Evolutionary conservation across 2,329 filamentous ascomycete species (phyloP).

Genomic region (Knoxdaviesia capensis): DNA sequence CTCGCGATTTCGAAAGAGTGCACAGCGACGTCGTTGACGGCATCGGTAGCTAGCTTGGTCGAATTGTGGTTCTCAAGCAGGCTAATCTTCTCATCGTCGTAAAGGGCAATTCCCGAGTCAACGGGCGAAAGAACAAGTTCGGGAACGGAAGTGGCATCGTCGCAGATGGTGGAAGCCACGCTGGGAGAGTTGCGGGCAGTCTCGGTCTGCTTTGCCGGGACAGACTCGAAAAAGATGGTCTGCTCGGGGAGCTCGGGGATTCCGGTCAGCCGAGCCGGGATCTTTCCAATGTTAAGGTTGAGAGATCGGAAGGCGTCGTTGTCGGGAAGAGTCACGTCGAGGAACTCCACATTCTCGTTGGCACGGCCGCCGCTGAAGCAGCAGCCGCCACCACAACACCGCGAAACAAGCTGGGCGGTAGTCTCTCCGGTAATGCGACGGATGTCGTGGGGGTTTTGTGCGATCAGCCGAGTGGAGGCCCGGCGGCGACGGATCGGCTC

Average conservation of each 20-base stretch:
- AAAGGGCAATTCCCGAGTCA: background rate
- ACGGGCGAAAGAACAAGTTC: background rate
- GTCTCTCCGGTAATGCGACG: constrained; percentile 44
- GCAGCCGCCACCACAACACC: constrained; percentile 45
- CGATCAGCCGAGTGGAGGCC: constrained; percentile 48
- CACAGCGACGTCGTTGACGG: constrained; percentile 3
- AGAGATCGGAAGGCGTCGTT: constrained; percentile 73
- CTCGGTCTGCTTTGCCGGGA: background rate
- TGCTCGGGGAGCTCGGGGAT: constrained; percentile 54
- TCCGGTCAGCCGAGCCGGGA: constrained; percentile 55
- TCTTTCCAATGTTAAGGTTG: constrained; percentile 51
- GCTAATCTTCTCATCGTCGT: background rate
- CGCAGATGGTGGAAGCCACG: background rate
- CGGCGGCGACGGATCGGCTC: constrained; percentile 32
- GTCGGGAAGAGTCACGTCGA: constrained; percentile 37
- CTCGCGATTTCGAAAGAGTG: background rate
- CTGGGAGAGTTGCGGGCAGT: constrained; percentile 3
- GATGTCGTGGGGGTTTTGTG: constrained; percentile 40
- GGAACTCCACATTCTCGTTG: constrained; percentile 20
- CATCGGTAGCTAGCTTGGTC: background rate
- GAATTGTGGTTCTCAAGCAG: constrained; percentile 1
- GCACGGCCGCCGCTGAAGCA: constrained; percentile 30
- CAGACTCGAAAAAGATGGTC: constrained; percentile 41
- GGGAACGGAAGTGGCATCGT: background rate
- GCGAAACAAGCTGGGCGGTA: constrained; percentile 37